A percentile compares a stretch with the other conserved stretches of the same genome.
phyloP scores from a whole-genome alignment of 805 yeast genomes.

The Sungouiozyma ichnusensis region DNA sequence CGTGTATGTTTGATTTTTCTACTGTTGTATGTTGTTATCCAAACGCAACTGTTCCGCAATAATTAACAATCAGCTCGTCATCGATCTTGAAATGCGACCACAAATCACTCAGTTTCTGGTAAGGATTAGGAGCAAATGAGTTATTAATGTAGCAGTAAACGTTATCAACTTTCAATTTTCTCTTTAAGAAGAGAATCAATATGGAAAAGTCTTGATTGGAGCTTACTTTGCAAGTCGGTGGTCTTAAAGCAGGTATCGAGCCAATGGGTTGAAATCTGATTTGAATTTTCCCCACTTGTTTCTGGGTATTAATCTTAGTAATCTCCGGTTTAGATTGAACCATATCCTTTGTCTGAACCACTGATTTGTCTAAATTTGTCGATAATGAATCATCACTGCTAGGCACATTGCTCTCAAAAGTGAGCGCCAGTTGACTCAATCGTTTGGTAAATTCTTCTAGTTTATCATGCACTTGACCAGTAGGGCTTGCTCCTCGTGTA shows the following conservation, averaged over 20 bases:
- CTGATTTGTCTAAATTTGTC: neutral
- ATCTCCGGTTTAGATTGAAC: no score
- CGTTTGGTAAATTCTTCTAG: conserved; percentile 20
- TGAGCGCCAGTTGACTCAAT: conserved; percentile 21
- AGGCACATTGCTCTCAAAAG: conserved; percentile 7
- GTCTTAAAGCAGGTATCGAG: conserved; percentile 17
- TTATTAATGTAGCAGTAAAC: conserved; percentile 27
- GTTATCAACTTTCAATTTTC: conserved; percentile 14
- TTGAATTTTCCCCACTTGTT: conserved; percentile 12
- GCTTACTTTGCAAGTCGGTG: conserved; percentile 21
- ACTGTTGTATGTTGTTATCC: conserved; percentile 19
- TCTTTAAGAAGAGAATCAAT: conserved; percentile 14
- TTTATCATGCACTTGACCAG: conserved; percentile 11
- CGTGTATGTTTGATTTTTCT: neutral
- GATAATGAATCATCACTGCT: conserved; percentile 2
- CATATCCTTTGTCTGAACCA: no score
- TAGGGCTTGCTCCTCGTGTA: neutral
- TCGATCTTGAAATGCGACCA: conserved; percentile 25
- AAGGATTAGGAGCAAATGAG: conserved; percentile 30
- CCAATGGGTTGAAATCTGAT: conserved; percentile 27
- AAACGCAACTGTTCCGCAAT: conserved; percentile 28
- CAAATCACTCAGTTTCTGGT: conserved; percentile 25
- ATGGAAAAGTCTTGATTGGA: conserved; percentile 21
- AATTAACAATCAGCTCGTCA: conserved; percentile 27
- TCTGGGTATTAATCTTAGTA: no score